Base-by-base conservation (phyloP, 2,329 filamentous ascomycete species). In the Alternaria postmessia region DNA sequence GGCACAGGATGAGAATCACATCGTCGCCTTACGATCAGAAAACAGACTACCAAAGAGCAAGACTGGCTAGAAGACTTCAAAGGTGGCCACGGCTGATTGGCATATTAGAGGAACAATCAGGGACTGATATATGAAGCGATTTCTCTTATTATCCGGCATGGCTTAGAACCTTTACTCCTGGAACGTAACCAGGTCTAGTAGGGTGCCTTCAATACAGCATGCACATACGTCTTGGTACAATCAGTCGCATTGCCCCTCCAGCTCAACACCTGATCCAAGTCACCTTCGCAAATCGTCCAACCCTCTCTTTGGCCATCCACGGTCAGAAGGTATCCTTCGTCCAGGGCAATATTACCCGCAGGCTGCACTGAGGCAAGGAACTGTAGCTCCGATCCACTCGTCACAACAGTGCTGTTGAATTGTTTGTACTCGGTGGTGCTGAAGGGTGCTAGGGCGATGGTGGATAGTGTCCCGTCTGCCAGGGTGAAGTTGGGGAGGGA, bases 1-100 rank as follows among this genome's bases (percentile, higher is more conserved):
- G 66, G 62, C 18, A 58, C 63, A 90, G 60, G 91, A 92, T 41
- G 38, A 41, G 11, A 5, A 36, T 36, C 6, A 36, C 6, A 16
- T 36, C 2, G 32, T 36, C 12, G 12, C 12, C 4, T 16, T 36
- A 7, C 16, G 32, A 36, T 36, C 14, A 16, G 32, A 12, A 36
- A 6, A 36, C 28, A 30, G 2, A 11, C 28, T 11, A 11, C 28
- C 28, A 11, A 30, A 11, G 9, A 30, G 28, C 28, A 30, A 30
- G 8, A 30, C 8, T 30, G 28, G 28, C 9, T 22, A 22, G 22
- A 22, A 22, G 39, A 41, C 39, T 41, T 41, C 5, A 5, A 7
- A 6, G 5, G 3, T 3, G 18, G 5, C 18, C 39, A 22, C 1
- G 39, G 11, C 2, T 14, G 38, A 14, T 22, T 41, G 22, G 22